phyloP scores from a whole-genome alignment of 768 basidiomycete genomes.

The Amanita exitialis region DNA sequence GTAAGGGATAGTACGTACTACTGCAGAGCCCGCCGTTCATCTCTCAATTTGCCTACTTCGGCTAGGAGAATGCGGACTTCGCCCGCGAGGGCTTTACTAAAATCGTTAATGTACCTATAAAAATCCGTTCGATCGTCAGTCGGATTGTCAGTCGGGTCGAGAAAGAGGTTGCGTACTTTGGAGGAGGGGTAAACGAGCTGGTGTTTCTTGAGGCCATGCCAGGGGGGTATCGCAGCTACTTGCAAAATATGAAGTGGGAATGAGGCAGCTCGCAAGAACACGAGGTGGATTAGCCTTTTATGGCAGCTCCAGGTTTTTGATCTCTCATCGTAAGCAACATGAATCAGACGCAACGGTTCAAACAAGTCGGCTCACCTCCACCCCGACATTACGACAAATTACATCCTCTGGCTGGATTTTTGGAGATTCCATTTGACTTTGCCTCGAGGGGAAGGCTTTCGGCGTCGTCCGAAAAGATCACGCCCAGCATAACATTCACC shows the following conservation, averaged over 20 bases:
- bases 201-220: conserved; percentile 5
- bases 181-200: conserved; percentile 6
- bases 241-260: not conserved
- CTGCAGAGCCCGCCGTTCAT: conserved; percentile 66
- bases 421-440: too few species aligned
- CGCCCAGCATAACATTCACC: too few species aligned
- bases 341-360: too few species aligned
- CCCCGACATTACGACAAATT: too few species aligned
- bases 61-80: conserved; percentile 72
- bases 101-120: conserved; percentile 63
- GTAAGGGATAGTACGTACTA: conserved; percentile 39
- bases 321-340: too few species aligned
- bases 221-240: not conserved
- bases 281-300: conserved; percentile 1
- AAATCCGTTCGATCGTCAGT: not conserved
- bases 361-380: too few species aligned
- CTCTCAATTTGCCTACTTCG: conserved; percentile 74
- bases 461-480: too few species aligned
- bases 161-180: conserved; percentile 7
- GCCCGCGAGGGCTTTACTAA: conserved; percentile 70
- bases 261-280: not conserved
- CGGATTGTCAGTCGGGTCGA: not conserved
- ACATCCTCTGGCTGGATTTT: too few species aligned
- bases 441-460: too few species aligned
- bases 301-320: not conserved